Conservation (phyloP, 2,329 filamentous ascomycete genomes). For the Torrubiella hemipterigena region DNA sequence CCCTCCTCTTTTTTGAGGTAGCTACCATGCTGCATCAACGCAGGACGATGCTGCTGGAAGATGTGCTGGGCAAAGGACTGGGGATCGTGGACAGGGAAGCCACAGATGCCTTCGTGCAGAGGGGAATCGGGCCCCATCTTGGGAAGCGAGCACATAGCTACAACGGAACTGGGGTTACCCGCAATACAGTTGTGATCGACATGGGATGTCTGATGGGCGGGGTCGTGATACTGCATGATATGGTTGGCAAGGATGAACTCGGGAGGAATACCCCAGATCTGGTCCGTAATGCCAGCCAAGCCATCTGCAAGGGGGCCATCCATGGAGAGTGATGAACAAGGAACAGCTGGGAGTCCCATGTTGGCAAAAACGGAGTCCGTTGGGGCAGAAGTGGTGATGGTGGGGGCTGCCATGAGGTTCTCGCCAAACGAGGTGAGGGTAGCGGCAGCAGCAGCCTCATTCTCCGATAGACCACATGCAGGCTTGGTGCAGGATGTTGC, state of each 20-base stretch:
- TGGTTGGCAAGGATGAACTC: conserved; percentile 15
- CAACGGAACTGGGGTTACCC: conserved; percentile 13
- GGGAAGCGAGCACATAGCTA: conserved; percentile 15
- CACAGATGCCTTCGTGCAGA: conserved; percentile 13
- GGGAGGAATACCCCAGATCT: conserved; percentile 9
- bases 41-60: conserved; percentile 14
- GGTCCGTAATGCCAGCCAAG: conserved; percentile 3
- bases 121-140: conserved; percentile 8
- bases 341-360: conserved; percentile 7
- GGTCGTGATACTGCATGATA: conserved; percentile 18
- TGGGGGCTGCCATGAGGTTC: conserved; percentile 7
- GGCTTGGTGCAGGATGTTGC: conserved; percentile 20
- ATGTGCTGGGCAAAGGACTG: conserved; percentile 16
- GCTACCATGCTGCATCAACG: conserved; percentile 8
- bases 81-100: conserved; percentile 15
- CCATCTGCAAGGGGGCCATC: conserved; percentile 6
- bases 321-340: conserved; percentile 12
- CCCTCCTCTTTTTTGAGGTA: conserved; percentile 4
- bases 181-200: conserved; percentile 15
- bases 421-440: conserved; percentile 19
- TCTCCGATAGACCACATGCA: conserved; percentile 10
- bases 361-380: conserved; percentile 5
- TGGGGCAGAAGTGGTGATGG: conserved; percentile 2
- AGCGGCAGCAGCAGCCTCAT: conserved; percentile 14
- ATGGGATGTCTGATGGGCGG: conserved; percentile 11